Base-by-base conservation (phyloP, 306 rosid species). In the Leucaena leucocephala region DNA sequence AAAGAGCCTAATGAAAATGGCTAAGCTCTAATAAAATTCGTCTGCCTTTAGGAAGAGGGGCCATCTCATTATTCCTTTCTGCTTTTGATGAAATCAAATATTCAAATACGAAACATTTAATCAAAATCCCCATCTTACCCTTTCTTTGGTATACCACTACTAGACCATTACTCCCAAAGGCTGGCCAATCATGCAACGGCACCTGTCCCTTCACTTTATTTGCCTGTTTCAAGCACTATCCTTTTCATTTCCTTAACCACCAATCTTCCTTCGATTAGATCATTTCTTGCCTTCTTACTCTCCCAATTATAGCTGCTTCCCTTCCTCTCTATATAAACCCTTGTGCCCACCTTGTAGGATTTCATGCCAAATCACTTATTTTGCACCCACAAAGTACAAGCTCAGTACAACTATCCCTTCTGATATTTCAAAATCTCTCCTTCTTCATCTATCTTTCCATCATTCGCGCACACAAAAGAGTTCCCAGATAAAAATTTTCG, bases 241-340 rank as follows among this genome's bases (percentile, higher is more conserved):
- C 3, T 27, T 82, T n/a, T 39, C 75, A 74, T 73, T 83, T 83
- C 43, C 86, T 83, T 83, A 83, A 63, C 38, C 46, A 3, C 35
- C 83, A 83, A 65, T 67, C 77, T 83, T 83, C 52, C 86, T 67
- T 78, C 27, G 34, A 6, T 63, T 43, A 48, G 16, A 69, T 14
- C 15, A 15, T 40, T 69, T 74, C 80, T 71, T 59, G 55, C 52
- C 44, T 8, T 67, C 82, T 63, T 63, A 27, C 67, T 14, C 76
- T 14, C 76, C 40, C 27, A 27, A 27, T 27, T 27, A 27, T 27
- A 27, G 27, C 27, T 27, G 27, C 27, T 27, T 27, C 27, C 27
- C 27, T 27, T 27, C 27, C 27, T 27, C 27, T 27, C 63, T 59
- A 82, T 74, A 74, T 73, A 82, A 74, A 33, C 77, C 10, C 55